phyloP scores from a whole-genome alignment of 768 basidiomycete genomes.

The Tulasnella sp. region DNA sequence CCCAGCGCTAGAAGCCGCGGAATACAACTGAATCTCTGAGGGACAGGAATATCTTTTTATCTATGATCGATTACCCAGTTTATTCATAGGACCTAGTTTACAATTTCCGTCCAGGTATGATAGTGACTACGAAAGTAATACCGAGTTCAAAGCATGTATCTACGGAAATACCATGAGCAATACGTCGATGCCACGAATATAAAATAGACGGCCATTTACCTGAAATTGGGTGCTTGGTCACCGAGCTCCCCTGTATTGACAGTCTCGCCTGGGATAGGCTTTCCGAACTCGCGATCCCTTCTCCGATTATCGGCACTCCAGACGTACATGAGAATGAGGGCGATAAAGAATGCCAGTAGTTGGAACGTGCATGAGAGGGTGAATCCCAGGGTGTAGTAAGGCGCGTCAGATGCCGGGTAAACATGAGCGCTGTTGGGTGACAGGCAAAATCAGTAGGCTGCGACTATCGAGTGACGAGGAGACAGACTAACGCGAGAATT shows the following conservation, averaged over 20 bases:
- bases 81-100: too few species aligned
- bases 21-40: too few species aligned
- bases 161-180: too few species aligned
- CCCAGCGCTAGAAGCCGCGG: too few species aligned
- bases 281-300: slow-evolving; percentile 1
- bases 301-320: not conserved
- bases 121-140: too few species aligned
- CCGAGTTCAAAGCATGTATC: too few species aligned
- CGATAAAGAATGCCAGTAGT: not conserved
- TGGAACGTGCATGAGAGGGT: slow-evolving; percentile 5
- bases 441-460: too few species aligned
- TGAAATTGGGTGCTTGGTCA: slow-evolving; percentile 2
- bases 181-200: too few species aligned
- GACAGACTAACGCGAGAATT: not conserved
- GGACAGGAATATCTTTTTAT: too few species aligned
- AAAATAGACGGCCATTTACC: not conserved
- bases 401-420: slow-evolving; percentile 4
- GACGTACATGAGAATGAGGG: not conserved
- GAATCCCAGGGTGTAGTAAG: not conserved
- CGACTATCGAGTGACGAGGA: too few species aligned
- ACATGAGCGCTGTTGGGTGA: slow-evolving; percentile 1
- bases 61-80: too few species aligned
- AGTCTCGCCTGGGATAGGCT: not conserved
- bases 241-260: slow-evolving; percentile 8
- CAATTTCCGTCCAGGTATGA: too few species aligned